A percentile compares a stretch with the other conserved stretches of the same genome.
phyloP scores from a whole-genome alignment of 202 grass and related monocot genomes.

The Cymbopogon flexuosus region DNA sequence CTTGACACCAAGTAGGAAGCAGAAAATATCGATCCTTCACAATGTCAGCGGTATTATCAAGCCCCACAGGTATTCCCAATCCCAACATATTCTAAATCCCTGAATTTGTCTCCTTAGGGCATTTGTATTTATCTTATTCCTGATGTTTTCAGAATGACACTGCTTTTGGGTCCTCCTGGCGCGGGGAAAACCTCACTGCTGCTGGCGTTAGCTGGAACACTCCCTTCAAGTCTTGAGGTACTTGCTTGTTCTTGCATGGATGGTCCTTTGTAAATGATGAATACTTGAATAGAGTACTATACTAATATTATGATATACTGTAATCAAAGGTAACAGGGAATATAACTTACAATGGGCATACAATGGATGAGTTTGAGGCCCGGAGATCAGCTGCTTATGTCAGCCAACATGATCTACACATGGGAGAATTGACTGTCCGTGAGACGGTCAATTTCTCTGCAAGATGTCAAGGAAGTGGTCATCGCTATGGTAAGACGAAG shows the following conservation, averaged over 20 bases:
- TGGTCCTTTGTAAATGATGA: not conserved
- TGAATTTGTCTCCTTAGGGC: not conserved
- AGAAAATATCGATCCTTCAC: slow-evolving; percentile 51
- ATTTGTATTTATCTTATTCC: not conserved
- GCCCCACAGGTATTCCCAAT: slow-evolving; percentile 49
- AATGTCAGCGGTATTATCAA: slow-evolving; percentile 65
- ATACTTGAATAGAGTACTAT: not conserved
- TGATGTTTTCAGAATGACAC: slow-evolving; percentile 45
- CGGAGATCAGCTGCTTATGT: slow-evolving; percentile 65
- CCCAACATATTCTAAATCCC: not conserved
- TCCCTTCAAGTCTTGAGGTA: slow-evolving; percentile 42
- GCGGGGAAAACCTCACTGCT: slow-evolving; percentile 54
- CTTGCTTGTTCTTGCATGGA: too few species aligned
- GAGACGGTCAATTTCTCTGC: slow-evolving; percentile 70
- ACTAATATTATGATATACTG: not conserved
- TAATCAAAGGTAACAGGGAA: slow-evolving; percentile 39
- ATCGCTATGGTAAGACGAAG: slow-evolving; percentile 44
- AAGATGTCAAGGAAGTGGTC: slow-evolving; percentile 63
- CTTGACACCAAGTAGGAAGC: slow-evolving; percentile 50
- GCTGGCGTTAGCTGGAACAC: slow-evolving; percentile 49
- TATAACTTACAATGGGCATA: slow-evolving; percentile 63
- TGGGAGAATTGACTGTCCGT: slow-evolving; percentile 64
- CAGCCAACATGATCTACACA: slow-evolving; percentile 64
- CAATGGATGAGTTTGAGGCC: slow-evolving; percentile 60
- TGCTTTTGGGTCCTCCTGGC: slow-evolving; percentile 55